Evolutionary conservation across 1,284 basidiomycete species (phyloP).

Genomic region (Coniferiporia weirii): DNA sequence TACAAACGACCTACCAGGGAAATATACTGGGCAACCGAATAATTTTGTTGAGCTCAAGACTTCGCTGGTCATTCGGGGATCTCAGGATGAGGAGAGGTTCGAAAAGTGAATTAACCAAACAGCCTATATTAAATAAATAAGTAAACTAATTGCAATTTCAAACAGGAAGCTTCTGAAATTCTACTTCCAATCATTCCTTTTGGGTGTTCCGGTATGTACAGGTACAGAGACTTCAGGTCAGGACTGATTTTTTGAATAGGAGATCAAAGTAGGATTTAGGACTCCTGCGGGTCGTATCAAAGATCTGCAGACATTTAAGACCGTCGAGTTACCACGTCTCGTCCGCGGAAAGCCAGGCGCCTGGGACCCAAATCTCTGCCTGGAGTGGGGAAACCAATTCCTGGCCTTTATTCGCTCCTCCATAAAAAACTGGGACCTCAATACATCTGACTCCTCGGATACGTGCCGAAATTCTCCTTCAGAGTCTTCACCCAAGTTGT

Average conservation of each 20-base stretch:
- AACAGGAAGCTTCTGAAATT: slow-evolving; percentile 86
- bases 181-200: slow-evolving; percentile 92
- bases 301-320: slow-evolving; percentile 64
- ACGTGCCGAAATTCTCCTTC: neutral
- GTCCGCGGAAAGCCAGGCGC: slow-evolving; percentile 68
- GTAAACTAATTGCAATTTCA: slow-evolving; percentile 10
- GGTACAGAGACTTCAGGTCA: neutral
- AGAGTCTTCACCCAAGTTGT: slow-evolving; percentile 7
- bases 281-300: slow-evolving; percentile 67
- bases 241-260: slow-evolving; percentile 37
- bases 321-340: slow-evolving; percentile 63
- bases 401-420: slow-evolving; percentile 47
- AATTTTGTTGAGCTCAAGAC: slow-evolving; percentile 92
- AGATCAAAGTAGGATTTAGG: slow-evolving; percentile 90
- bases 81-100: slow-evolving; percentile 69
- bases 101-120: slow-evolving; percentile 59
- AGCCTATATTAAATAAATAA: neutral
- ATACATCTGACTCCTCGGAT: slow-evolving; percentile 12
- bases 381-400: slow-evolving; percentile 69
- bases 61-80: slow-evolving; percentile 69
- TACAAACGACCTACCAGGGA: slow-evolving; percentile 33
- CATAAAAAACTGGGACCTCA: slow-evolving; percentile 15
- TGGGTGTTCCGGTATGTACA: slow-evolving; percentile 74
- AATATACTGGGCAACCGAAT: slow-evolving; percentile 53
- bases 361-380: slow-evolving; percentile 75